Percentiles rank a stretch among this genome's conserved stretches.
phyloP scores from a whole-genome alignment of 2,329 filamentous ascomycete genomes.

The Aspergillus sergii region DNA sequence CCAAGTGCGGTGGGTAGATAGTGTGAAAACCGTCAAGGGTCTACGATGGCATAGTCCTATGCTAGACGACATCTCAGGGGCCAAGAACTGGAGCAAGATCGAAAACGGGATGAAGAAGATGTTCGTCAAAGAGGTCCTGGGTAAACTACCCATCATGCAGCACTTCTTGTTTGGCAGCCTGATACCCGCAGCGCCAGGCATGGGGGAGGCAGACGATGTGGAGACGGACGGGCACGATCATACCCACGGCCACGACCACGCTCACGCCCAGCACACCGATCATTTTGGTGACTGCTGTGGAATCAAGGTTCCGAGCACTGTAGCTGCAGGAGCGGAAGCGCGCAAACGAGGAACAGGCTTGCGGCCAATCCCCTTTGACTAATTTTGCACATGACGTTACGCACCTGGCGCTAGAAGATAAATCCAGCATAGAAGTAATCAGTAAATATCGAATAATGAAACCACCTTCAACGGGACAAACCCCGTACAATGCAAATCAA shows the following conservation, averaged over 20 bases:
- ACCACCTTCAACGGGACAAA: background rate
- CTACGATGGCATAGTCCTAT: conserved; percentile 96
- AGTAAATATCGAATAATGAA: background rate
- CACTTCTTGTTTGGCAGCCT: conserved; percentile 93
- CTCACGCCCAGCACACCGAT: conserved; percentile 57
- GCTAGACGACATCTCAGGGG: conserved; percentile 94
- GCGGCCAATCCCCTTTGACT: conserved; percentile 52
- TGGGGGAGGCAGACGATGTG: conserved; percentile 61
- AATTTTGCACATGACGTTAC: conserved; percentile 13
- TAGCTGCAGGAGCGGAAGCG: conserved; percentile 88
- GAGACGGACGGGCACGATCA: conserved; percentile 62
- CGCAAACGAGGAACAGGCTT: conserved; percentile 76
- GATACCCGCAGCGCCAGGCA: conserved; percentile 76
- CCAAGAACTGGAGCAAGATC: conserved; percentile 88
- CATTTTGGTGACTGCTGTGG: conserved; percentile 96
- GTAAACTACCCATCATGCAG: conserved; percentile 96
- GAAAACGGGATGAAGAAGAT: conserved; percentile 95
- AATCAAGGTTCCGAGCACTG: conserved; percentile 92
- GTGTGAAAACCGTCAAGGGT: conserved; percentile 92
- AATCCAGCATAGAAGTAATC: background rate
- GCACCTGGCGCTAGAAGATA: conserved; percentile 2
- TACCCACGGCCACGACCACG: conserved; percentile 67
- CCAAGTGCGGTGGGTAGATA: conserved; percentile 92
- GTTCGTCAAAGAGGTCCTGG: conserved; percentile 90
- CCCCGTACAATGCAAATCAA: background rate